phyloP scores from a whole-genome alignment of 1,284 basidiomycete species.

The Rhodotorula sp. region DNA sequence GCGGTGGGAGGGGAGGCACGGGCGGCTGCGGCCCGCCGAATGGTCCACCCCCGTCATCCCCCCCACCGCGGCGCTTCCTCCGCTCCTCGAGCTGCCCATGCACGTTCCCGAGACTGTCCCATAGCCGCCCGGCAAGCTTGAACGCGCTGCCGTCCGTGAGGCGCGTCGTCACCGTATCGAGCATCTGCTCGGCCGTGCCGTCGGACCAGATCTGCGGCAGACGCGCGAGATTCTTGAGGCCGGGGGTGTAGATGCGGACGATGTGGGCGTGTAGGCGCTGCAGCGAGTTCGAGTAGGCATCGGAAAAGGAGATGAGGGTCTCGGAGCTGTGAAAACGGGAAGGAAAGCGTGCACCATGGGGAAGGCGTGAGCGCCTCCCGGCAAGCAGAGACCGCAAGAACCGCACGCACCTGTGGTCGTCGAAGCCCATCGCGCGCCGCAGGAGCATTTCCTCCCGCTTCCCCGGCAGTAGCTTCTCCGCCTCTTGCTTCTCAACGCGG shows the following conservation, averaged over 20 bases:
- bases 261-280: slow-evolving; percentile 39
- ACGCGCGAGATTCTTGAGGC: slow-evolving; percentile 25
- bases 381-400: no score
- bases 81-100: slow-evolving; percentile 21
- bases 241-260: slow-evolving; percentile 40
- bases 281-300: slow-evolving; percentile 26
- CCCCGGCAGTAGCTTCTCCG: neutral
- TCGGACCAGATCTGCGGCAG: slow-evolving; percentile 36
- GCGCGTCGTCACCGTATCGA: slow-evolving; percentile 19
- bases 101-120: slow-evolving; percentile 18
- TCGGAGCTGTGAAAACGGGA: slow-evolving; percentile 27
- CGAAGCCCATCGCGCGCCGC: slow-evolving; percentile 16
- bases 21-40: slow-evolving; percentile 21
- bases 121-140: slow-evolving; percentile 21
- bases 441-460: slow-evolving; percentile 17
- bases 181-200: slow-evolving; percentile 31
- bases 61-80: slow-evolving; percentile 2
- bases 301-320: slow-evolving; percentile 29
- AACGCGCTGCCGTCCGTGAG: slow-evolving; percentile 40
- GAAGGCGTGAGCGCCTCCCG: neutral
- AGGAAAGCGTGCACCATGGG: no score
- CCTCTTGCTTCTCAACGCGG: slow-evolving; percentile 6
- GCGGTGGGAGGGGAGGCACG: neutral
- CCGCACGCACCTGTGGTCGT: slow-evolving; percentile 18
- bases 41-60: neutral